These are phyloP conservation scores for Aechmea fasciata DNA, from an alignment of 176 grass and related monocot genomes.

Conservation along the genomic window DNA sequence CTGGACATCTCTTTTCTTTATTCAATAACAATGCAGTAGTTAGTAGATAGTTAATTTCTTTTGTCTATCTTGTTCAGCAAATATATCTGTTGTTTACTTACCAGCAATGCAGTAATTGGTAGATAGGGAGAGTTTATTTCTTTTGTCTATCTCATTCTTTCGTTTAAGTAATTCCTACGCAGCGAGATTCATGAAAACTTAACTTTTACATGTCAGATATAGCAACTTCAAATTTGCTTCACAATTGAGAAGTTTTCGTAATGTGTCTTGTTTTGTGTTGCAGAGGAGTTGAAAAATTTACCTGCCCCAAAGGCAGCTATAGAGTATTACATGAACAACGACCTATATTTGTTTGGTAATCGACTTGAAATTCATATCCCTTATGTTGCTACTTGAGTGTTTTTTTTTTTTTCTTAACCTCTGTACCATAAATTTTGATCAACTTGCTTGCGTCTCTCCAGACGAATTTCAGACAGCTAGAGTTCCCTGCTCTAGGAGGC, in stretches of 20 bases:
- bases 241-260: background rate
- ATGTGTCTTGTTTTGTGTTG: constrained; percentile 18
- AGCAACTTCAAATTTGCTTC: constrained; percentile 3
- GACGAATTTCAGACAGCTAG: constrained; percentile 92
- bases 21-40: no score
- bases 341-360: constrained; percentile 89
- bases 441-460: constrained; percentile 13
- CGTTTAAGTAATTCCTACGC: no score
- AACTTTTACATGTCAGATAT: constrained; percentile 5
- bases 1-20: no score
- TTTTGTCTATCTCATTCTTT: no score
- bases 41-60: no score
- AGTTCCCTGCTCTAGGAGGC: constrained; percentile 65
- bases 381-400: background rate
- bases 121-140: no score
- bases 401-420: background rate
- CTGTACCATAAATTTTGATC: background rate
- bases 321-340: constrained; percentile 82
- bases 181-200: background rate
- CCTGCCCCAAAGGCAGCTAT: constrained; percentile 62
- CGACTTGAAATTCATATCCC: background rate
- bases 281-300: constrained; percentile 74
- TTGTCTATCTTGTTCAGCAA: no score
- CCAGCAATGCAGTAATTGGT: no score
- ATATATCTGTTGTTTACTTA: no score